Evolutionary conservation across 2,329 filamentous ascomycete genomes (phyloP), one percentile per base, ranked within the genome.

Genomic region (Teratosphaeria epicoccoides): DNA sequence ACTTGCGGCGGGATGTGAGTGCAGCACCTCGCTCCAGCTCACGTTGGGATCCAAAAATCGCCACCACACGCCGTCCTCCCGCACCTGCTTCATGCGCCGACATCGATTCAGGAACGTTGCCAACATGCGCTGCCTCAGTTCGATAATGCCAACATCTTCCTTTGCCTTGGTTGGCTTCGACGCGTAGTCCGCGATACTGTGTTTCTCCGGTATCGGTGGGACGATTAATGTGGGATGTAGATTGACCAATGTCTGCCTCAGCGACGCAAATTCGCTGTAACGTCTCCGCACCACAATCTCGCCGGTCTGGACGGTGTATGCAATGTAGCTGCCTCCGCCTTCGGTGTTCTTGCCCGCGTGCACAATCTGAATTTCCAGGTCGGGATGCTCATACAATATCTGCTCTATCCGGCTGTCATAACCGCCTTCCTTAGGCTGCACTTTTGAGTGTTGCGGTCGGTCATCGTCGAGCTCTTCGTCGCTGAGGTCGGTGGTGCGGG

Each of bases 161-260:
- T 96, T 98, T 17, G 94, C 94, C 63, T 91, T 96, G 33, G 93
- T 98, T 1, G 94, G 93, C 63, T 95, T 97, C 24, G 94, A 90
- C 14, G 93, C 93, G 66, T 98, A 98, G 69, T 98, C 93, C 55
- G 91, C 91, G 85, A 98, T 95, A 45, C 89, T 93, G 70, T 98
- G 93, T 71, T 98, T 98, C 72, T 98, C 94, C 22, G 93, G 93
- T 63, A 98, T 98, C 2, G 93, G 93, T 6, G 93, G 94, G 49
- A 98, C 87, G 62, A 98, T 87, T 43, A 98, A 78, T 0, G 93
- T 98, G 6, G 94, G 93, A 66, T 98, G 94, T 56, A 98, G 79
- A 61, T 87, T 86, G 46, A 90, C 89, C 24, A 98, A 79, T 2
- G 91, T 91, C 62, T 89, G 84, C 63, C 93, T 82, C 52, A 98